phyloP scores from a whole-genome alignment of 805 yeast genomes.

The Zygosaccharomyces bisporus region DNA sequence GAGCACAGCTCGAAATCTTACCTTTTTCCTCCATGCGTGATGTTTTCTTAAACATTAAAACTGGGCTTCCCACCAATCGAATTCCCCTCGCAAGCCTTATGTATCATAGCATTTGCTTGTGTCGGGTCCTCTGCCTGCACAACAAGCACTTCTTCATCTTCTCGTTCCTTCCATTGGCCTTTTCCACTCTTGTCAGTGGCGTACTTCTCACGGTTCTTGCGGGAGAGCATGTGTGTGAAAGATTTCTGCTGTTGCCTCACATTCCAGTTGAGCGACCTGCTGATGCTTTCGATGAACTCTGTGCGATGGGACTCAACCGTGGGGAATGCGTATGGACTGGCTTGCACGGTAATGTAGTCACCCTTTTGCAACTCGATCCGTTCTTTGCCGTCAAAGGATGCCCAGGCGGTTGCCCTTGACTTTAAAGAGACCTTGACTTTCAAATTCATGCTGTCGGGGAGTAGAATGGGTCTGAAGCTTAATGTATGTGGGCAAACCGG shows the following conservation, averaged over 20 bases:
- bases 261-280: constrained; percentile 90
- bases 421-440: constrained; percentile 77
- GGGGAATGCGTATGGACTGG: constrained; percentile 91
- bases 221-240: constrained; percentile 58
- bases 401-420: constrained; percentile 92
- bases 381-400: constrained; percentile 90
- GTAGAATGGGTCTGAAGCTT: constrained; percentile 84
- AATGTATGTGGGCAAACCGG: constrained; percentile 96
- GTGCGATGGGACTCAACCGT: constrained; percentile 73
- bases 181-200: constrained; percentile 24
- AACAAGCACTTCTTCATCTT: constrained; percentile 19
- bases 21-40: neutral
- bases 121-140: constrained; percentile 12
- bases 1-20: neutral
- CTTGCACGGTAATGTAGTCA: constrained; percentile 78
- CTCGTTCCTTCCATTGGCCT: constrained; percentile 13
- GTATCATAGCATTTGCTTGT: constrained; percentile 4
- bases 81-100: constrained; percentile 8
- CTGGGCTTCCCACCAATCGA: constrained; percentile 1
- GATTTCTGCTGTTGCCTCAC: constrained; percentile 85
- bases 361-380: constrained; percentile 79
- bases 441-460: constrained; percentile 89
- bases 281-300: constrained; percentile 79
- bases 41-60: neutral
- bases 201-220: constrained; percentile 49